Percentiles rank a stretch among this genome's conserved stretches.
phyloP scores from a whole-genome alignment of 75 land plant species.

The Pinus taeda region DNA sequence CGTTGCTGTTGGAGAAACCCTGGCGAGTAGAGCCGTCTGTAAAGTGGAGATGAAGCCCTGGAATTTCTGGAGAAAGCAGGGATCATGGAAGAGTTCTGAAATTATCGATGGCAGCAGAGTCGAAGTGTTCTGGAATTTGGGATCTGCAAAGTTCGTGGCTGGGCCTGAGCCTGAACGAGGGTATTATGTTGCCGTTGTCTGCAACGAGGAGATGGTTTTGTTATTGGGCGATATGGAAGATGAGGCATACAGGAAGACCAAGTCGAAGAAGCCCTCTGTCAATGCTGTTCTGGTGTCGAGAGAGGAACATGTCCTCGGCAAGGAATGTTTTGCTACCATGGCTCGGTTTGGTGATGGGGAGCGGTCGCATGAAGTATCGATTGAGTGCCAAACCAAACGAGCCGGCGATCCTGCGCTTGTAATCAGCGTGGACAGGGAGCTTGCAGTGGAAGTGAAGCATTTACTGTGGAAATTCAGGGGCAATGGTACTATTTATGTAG shows the following conservation, averaged over 20 bases:
- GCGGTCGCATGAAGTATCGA: constrained; percentile 60
- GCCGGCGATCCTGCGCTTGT: constrained; percentile 16
- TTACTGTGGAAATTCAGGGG: constrained; percentile 33
- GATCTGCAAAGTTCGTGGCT: constrained; percentile 41
- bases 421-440: constrained; percentile 8
- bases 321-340: constrained; percentile 59
- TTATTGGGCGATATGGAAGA: constrained; percentile 60
- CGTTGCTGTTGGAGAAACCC: constrained; percentile 5
- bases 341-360: constrained; percentile 64
- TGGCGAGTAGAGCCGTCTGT: constrained; percentile 20
- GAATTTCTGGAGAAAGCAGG: constrained; percentile 73
- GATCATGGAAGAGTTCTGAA: constrained; percentile 33
- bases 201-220: constrained; percentile 58
- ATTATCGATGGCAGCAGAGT: constrained; percentile 27
- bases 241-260: constrained; percentile 49
- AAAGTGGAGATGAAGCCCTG: constrained; percentile 70
- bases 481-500: constrained; percentile 21
- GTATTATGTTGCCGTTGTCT: constrained; percentile 55
- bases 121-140: constrained; percentile 65
- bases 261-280: constrained; percentile 23
- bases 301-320: constrained; percentile 83
- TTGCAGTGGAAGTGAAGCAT: constrained; percentile 16
- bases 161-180: constrained; percentile 38
- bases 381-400: constrained; percentile 41
- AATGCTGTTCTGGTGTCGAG: constrained; percentile 52